Evolutionary conservation across 1,139 yeast species (phyloP), one percentile per base, ranked within the genome.

Genomic region (Meyerozyma carpophila): DNA sequence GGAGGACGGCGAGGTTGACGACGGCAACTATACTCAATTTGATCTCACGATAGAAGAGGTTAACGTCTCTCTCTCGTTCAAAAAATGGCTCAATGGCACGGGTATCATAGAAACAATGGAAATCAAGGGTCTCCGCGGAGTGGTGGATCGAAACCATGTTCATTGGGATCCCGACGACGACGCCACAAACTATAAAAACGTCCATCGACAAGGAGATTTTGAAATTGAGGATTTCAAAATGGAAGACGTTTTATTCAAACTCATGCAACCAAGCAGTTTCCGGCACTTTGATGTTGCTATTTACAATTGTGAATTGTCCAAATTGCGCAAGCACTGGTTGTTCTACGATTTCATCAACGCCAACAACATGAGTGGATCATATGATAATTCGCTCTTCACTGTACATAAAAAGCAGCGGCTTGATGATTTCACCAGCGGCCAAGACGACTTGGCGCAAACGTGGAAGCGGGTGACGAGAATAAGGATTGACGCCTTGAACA

Each of bases 21-120:
- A 89, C 58, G 97, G 97, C 0, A 93, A 93, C 61, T 93, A 91
- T 60, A 91, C 98, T 0, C 98, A 93, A 58, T 93, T 85, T 61
- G 98, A 93, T 62, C 63, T 93, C 32, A 88, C 95, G 0, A 84
- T 93, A 21, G 96, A 91, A 50, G 88, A 86, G 49, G 84, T 91
- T 7, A 84, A 84, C 44, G 79, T 93, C 1, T 82, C 95, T 0
- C 68, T 93, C 18, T 86, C 95, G 8, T 79, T 93, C 51, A 73
- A 79, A 44, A 87, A 89, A 56, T 93, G 97, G 95, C 70, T 94
- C 48, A 85, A 86, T 53, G 98, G 98, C 0, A 77, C 79, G 41
- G 98, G 98, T 0, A 84, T 93, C 32, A 66, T 93, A 20, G 85
- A 89, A 49, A 90, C 88, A 39, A 80, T 90, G 49, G 89, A 86